These are phyloP conservation scores for Lactarius pseudohatsudake DNA, from an alignment of 768 basidiomycete genomes.

Conservation along the genomic window DNA sequence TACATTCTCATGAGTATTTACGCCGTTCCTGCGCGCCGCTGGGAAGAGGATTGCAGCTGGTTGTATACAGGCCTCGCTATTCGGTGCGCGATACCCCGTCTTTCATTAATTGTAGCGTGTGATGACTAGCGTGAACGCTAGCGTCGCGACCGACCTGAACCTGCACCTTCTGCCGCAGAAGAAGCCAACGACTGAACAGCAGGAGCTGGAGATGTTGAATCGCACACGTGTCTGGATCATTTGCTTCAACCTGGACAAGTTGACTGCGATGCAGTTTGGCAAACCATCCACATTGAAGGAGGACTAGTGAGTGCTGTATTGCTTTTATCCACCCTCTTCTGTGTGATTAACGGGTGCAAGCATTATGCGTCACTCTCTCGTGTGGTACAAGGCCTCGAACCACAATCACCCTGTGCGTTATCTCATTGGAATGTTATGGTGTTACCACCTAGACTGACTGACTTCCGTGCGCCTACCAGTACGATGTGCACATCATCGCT, in stretches of 20 bases:
- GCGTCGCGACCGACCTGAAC: slow-evolving; percentile 87
- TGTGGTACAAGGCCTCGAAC: slow-evolving; percentile 27
- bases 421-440: neutral
- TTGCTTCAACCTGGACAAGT: slow-evolving; percentile 89
- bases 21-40: slow-evolving; percentile 69
- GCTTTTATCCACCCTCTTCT: neutral
- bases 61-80: slow-evolving; percentile 87
- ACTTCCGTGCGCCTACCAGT: slow-evolving; percentile 1
- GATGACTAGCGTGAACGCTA: slow-evolving; percentile 34
- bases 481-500: slow-evolving; percentile 28
- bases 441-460: neutral
- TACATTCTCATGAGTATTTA: slow-evolving; percentile 80
- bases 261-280: slow-evolving; percentile 85
- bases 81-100: slow-evolving; percentile 46
- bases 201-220: slow-evolving; percentile 85
- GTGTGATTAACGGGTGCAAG: slow-evolving; percentile 2
- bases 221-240: slow-evolving; percentile 88
- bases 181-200: slow-evolving; percentile 74
- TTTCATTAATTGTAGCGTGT: slow-evolving; percentile 27
- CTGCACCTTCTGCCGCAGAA: slow-evolving; percentile 75
- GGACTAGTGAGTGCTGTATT: slow-evolving; percentile 65
- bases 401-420: slow-evolving; percentile 24
- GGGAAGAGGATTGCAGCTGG: slow-evolving; percentile 92
- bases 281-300: slow-evolving; percentile 77
- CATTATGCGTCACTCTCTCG: slow-evolving; percentile 24